A percentile compares a stretch with the other conserved stretches of the same genome.
These are phyloP conservation scores for Phytophthora sp. DNA, from an alignment of 352 stramenopile species.

Conservation along the genomic window DNA sequence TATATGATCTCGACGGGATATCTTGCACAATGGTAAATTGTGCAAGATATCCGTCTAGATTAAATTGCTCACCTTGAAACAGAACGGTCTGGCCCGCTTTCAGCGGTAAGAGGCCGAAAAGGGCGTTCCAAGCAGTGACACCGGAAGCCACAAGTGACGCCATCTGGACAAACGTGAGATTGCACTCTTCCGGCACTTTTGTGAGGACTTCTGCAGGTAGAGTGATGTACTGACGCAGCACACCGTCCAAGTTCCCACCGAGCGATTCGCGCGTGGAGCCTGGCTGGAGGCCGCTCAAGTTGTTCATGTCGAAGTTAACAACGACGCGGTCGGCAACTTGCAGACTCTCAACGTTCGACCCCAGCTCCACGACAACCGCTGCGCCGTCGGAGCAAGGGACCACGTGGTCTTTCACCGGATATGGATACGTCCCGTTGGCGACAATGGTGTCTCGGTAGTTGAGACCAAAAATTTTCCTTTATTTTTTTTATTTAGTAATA, in stretches of 20 bases:
- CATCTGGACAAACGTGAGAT: constrained; percentile 3
- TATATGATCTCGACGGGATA: too few relatives aligned
- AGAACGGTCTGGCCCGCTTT: constrained; percentile 5
- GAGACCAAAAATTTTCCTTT: too few relatives aligned
- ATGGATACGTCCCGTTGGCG: constrained; percentile 8
- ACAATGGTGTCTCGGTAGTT: constrained; percentile 11
- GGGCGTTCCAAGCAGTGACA: constrained; percentile 4
- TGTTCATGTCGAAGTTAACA: constrained; percentile 8
- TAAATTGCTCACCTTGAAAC: constrained; percentile 2
- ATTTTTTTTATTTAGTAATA: too few relatives aligned
- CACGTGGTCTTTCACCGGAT: background rate
- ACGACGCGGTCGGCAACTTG: constrained; percentile 2
- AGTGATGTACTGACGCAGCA: background rate
- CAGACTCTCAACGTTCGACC: background rate
- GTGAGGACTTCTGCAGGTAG: background rate
- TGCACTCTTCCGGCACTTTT: background rate
- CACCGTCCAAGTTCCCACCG: background rate
- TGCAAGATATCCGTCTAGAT: too few relatives aligned
- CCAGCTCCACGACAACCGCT: background rate
- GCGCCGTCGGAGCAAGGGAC: constrained; percentile 1
- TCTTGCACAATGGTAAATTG: too few relatives aligned
- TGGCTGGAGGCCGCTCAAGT: background rate
- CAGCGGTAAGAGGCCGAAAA: background rate
- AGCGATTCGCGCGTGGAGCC: background rate
- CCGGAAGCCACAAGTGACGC: background rate